These are phyloP conservation scores for Dacryopinax spathularia DNA, from an alignment of 768 basidiomycete species.

Conservation along the genomic window DNA sequence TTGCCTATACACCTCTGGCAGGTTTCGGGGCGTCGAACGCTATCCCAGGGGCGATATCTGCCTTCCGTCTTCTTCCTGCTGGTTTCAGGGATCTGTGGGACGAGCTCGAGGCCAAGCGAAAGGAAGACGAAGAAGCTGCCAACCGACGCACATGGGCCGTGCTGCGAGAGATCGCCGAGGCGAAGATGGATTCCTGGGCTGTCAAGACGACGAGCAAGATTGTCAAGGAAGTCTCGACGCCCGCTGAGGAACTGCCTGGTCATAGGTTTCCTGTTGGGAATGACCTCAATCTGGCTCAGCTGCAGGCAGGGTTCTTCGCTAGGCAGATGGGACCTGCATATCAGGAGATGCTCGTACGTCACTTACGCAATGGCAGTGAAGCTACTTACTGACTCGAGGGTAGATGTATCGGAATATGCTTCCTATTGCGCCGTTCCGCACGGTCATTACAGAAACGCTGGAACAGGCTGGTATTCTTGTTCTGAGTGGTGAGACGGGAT, in stretches of 20 bases:
- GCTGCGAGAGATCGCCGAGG: conserved; percentile 46
- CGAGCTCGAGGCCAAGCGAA: conserved; percentile 58
- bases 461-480: conserved; percentile 72
- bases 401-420: conserved; percentile 62
- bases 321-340: conserved; percentile 53
- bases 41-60: conserved; percentile 29
- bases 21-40: conserved; percentile 35
- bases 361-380: background rate
- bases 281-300: background rate
- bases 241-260: background rate
- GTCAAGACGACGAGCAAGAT: background rate
- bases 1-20: conserved; percentile 48
- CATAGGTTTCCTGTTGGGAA: background rate
- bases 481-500: conserved; percentile 70
- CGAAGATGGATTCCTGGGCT: conserved; percentile 32
- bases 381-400: background rate
- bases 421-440: conserved; percentile 74
- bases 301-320: conserved; percentile 38
- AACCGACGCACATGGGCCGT: conserved; percentile 63
- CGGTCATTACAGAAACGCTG: conserved; percentile 54
- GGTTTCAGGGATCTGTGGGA: conserved; percentile 85
- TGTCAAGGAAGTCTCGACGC: background rate
- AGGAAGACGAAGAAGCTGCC: conserved; percentile 40
- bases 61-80: conserved; percentile 62
- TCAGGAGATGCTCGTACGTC: conserved; percentile 75